These are phyloP conservation scores for Pseudogymnoascus sp. DNA, from an alignment of 2,329 filamentous ascomycete genomes.

Conservation along the genomic window DNA sequence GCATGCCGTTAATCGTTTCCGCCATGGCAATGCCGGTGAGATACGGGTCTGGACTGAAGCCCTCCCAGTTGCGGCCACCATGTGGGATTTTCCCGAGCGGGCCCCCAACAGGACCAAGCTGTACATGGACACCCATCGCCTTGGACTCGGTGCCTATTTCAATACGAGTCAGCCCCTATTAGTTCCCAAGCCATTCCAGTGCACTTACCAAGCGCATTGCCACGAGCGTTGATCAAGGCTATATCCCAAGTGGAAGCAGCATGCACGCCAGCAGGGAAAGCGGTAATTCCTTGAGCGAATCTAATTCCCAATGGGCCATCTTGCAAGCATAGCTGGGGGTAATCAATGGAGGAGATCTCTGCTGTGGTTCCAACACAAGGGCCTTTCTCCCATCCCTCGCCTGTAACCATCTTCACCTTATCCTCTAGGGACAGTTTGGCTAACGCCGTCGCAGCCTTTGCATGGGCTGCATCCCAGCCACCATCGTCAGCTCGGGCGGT, in stretches of 20 bases:
- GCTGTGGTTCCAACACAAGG: conserved; percentile 58
- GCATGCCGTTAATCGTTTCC: conserved; percentile 52
- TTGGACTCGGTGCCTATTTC: conserved; percentile 60
- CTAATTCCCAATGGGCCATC: conserved; percentile 73
- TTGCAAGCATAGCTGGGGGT: conserved; percentile 68
- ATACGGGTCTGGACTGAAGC: conserved; percentile 72
- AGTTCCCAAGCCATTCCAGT: not conserved
- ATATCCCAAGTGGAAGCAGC: conserved; percentile 74
- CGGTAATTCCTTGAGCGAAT: conserved; percentile 60
- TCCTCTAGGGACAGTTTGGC: conserved; percentile 62
- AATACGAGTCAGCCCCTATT: not conserved
- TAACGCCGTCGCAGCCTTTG: conserved; percentile 59
- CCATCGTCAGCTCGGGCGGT: not conserved
- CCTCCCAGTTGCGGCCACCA: conserved; percentile 77
- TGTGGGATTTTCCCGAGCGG: conserved; percentile 64
- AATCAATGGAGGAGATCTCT: conserved; percentile 47
- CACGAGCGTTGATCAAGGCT: conserved; percentile 62
- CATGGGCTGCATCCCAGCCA: conserved; percentile 60
- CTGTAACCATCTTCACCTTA: conserved; percentile 73
- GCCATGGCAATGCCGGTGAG: conserved; percentile 54
- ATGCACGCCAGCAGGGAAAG: conserved; percentile 73
- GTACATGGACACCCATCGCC: conserved; percentile 61
- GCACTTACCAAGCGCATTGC: conserved; percentile 31
- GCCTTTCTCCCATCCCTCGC: conserved; percentile 66
- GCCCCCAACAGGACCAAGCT: conserved; percentile 68